Conservation (phyloP, 352 stramenopile species). For the Phytophthora fragariaefolia region DNA sequence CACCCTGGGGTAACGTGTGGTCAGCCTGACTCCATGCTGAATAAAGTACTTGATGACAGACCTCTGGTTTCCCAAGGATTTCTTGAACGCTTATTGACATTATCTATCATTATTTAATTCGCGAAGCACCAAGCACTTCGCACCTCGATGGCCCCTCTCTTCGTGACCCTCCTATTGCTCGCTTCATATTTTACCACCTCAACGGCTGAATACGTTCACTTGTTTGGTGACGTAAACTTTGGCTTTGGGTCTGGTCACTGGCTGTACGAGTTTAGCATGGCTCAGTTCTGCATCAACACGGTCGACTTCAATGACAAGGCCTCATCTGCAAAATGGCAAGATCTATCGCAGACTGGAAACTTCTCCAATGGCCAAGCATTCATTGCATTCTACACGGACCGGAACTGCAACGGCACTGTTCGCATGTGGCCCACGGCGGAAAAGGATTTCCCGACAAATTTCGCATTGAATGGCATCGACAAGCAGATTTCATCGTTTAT, state of each 20-base stretch:
- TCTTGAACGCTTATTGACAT: background rate
- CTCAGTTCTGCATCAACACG: conserved; percentile 7
- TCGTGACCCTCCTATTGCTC: background rate
- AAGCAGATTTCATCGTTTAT: conserved; percentile 17
- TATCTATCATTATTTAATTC: background rate
- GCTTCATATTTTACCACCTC: background rate
- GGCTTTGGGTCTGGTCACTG: conserved; percentile 2
- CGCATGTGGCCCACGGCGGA: conserved; percentile 10
- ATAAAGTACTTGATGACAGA: no score
- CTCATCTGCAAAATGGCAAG: conserved; percentile 8
- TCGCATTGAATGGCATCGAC: conserved; percentile 11
- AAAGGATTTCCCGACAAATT: conserved; percentile 14
- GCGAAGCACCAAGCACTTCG: background rate
- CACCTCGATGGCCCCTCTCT: background rate
- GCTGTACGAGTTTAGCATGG: conserved; percentile 10
- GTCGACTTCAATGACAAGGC: conserved; percentile 8
- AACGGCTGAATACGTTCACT: background rate
- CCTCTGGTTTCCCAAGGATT: no score
- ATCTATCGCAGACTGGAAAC: conserved; percentile 9
- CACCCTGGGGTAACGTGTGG: no score
- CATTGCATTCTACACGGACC: conserved; percentile 16
- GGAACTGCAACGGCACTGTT: conserved; percentile 5
- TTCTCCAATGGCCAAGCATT: conserved; percentile 8
- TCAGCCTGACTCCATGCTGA: no score
- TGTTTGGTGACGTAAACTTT: conserved; percentile 16